Base-by-base conservation (phyloP, 345 rosid genomes). In the Rhizophora mangle region DNA sequence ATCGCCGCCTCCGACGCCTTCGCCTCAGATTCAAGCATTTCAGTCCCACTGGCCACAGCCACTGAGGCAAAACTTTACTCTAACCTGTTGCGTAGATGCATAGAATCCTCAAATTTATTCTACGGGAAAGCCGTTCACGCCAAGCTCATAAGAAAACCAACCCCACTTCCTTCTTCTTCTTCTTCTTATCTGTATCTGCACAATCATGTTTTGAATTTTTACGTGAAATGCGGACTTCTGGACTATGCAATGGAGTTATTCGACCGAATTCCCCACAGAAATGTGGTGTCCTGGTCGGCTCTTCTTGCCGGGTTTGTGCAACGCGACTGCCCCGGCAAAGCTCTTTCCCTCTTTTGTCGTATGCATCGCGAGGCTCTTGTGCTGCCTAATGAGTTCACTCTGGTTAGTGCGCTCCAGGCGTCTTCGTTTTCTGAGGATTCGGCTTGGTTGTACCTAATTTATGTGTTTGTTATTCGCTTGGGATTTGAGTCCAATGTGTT, bases 221-320 rank as follows among this genome's bases (percentile, higher is more conserved):
- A 84, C 52, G 30, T 65, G 13, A 86, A 81, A 70, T 79, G 74
- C 24, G 80, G 82, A 8, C 71, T 71, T 34, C 52, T 72, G 4
- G 37, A 9, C 8, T 60, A 61, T 43, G 87, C 77, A 18, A 51
- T 57, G 69, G 67, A 76, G 8, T 57, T 84, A 79, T 86, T 86
- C 78, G 85, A 84, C 19, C 76, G 81, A 86, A 86, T 82, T 82
- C 82, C 81, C 39, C 63, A 73, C 5, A 65, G 83, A 34, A 84
- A 86, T 46, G 82, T 80, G 5, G 85, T 86, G 36, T 80, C 88
- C 2, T 86, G 85, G 83, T 79, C 86, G 1, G 78, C 84, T 36
- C 66, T 82, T 47, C 64, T 86, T 58, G 60, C 84, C 22, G 88
- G 88, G 8, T 72, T 75, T 68, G 82, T 76, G 15, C 84, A 80